Evolutionary conservation across 139 green algal genomes (phyloP).

Genomic region (Chlorella sp.): DNA sequence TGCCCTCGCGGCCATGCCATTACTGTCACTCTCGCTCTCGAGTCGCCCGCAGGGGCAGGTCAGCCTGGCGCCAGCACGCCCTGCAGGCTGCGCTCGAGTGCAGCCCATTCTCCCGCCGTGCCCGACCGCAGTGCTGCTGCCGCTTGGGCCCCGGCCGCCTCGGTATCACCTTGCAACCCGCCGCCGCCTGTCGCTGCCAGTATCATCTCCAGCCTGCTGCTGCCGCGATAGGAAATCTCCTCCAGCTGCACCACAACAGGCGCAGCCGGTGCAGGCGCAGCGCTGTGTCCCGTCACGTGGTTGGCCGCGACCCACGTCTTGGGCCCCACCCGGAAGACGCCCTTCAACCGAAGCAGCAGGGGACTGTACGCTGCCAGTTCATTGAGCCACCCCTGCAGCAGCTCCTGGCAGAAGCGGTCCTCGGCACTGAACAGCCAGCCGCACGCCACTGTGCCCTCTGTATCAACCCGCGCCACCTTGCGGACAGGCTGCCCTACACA

Average conservation of each 20-base stretch:
- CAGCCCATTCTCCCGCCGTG: neutral
- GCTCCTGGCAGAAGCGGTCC: slow-evolving; percentile 39
- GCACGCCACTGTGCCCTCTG: slow-evolving; percentile 26
- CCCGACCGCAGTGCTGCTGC: neutral
- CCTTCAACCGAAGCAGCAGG: slow-evolving; percentile 40
- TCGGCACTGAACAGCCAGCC: slow-evolving; percentile 52
- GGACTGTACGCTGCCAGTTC: too few species aligned
- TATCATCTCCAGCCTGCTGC: slow-evolving; percentile 28
- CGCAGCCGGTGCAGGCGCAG: neutral
- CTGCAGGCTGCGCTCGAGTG: too few species aligned
- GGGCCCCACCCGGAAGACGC: slow-evolving; percentile 42
- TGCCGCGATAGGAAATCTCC: slow-evolving; percentile 18
- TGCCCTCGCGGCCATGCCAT: too few species aligned
- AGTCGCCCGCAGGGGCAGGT: neutral
- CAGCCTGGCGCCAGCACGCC: neutral
- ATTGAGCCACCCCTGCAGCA: slow-evolving; percentile 35
- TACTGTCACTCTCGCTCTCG: neutral
- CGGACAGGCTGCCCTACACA: neutral
- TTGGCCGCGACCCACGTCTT: slow-evolving; percentile 29
- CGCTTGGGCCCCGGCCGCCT: too few species aligned
- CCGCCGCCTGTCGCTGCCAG: neutral
- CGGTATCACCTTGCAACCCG: too few species aligned
- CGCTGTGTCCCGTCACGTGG: slow-evolving; percentile 2
- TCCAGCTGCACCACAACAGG: slow-evolving; percentile 3
- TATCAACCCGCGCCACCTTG: neutral